These are phyloP conservation scores for Hebeloma cylindrosporum DNA, from an alignment of 768 basidiomycete species.

Conservation along the genomic window DNA sequence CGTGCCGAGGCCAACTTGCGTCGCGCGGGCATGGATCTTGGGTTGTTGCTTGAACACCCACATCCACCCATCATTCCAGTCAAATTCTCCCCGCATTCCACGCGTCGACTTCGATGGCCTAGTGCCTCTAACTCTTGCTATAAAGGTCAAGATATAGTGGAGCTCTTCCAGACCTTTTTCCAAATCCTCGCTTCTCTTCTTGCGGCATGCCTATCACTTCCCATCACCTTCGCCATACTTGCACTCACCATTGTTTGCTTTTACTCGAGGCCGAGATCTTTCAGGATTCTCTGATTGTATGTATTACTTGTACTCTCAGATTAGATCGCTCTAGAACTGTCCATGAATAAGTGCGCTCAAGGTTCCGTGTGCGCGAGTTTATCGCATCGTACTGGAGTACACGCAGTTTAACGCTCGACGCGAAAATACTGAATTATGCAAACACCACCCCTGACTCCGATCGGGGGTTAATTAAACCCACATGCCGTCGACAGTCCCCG, in stretches of 20 bases:
- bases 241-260: conserved; percentile 41
- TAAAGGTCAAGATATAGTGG: conserved; percentile 7
- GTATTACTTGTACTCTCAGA: conserved; percentile 1
- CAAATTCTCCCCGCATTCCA: conserved; percentile 10
- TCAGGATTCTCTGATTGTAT: conserved; percentile 31
- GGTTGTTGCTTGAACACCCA: conserved; percentile 29
- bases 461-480: too few relatives aligned
- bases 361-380: too few relatives aligned
- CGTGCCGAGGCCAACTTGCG: conserved; percentile 21
- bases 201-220: conserved; percentile 31
- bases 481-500: too few relatives aligned
- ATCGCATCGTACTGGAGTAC: too few relatives aligned
- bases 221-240: conserved; percentile 36
- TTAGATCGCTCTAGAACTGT: too few relatives aligned
- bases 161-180: conserved; percentile 11
- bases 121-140: conserved; percentile 6
- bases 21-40: conserved; percentile 33
- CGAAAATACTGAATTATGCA: too few relatives aligned
- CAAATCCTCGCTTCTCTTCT: conserved; percentile 25
- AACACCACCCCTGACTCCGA: too few relatives aligned
- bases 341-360: too few relatives aligned
- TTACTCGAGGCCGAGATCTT: conserved; percentile 37
- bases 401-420: too few relatives aligned
- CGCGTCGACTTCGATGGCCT: conserved; percentile 15
- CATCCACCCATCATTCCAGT: conserved; percentile 21